Conservation (phyloP, 345 rosid genomes). For the Geranium brycei region DNA sequence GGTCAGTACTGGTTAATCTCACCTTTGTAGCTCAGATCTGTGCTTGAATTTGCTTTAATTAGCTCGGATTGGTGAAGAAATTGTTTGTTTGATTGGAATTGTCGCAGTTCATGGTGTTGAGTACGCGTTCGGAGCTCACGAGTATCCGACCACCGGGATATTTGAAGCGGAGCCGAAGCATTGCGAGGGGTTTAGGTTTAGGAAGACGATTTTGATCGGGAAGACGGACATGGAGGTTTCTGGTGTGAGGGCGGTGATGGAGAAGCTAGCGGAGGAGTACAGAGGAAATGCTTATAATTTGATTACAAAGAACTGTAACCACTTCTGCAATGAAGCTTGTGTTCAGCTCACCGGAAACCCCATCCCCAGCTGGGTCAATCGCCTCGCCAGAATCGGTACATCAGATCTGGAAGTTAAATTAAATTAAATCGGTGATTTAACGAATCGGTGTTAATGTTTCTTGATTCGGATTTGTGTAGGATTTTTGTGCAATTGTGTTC, state of each 20-base stretch:
- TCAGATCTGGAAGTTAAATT: not conserved
- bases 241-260: conserved; percentile 67
- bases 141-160: conserved; percentile 81
- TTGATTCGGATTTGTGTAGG: conserved; percentile 24
- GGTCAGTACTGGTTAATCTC: conserved; percentile 28
- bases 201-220: conserved; percentile 79
- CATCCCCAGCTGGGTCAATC: conserved; percentile 92
- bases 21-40: not conserved
- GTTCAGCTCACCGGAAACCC: conserved; percentile 63
- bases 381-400: conserved; percentile 86
- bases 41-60: too few species aligned
- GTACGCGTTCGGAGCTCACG: conserved; percentile 97
- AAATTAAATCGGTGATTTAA: too few species aligned
- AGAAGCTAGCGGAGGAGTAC: conserved; percentile 58
- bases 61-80: too few species aligned
- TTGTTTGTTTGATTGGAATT: not conserved
- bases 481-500: conserved; percentile 79
- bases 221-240: conserved; percentile 59
- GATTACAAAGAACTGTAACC: conserved; percentile 92
- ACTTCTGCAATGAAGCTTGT: conserved; percentile 88
- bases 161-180: conserved; percentile 88
- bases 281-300: conserved; percentile 76
- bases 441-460: too few species aligned
- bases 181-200: conserved; percentile 77
- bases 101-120: conserved; percentile 78